Conservation (phyloP, 179 eudicot species). For the Gypsophila paniculata region DNA sequence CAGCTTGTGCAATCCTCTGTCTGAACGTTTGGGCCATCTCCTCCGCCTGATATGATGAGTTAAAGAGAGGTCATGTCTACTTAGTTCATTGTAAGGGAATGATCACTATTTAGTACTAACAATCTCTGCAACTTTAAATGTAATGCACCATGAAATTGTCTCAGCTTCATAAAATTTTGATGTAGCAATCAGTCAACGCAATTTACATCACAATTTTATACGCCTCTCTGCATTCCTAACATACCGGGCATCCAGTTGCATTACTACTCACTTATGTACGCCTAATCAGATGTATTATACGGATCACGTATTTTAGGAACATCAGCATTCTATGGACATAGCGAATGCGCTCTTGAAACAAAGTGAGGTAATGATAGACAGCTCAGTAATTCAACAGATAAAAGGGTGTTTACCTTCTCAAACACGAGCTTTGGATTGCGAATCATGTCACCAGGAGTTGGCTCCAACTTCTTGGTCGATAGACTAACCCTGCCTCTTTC, state of each 20-base stretch:
- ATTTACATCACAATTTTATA: neutral
- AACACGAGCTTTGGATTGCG: conserved; percentile 95
- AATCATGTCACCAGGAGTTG: conserved; percentile 99
- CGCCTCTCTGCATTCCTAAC: too few relatives aligned
- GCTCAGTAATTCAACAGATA: too few relatives aligned
- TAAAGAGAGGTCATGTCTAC: conserved; percentile 3
- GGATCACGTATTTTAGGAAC: too few relatives aligned
- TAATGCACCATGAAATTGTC: neutral
- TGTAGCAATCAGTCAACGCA: too few relatives aligned
- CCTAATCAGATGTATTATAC: too few relatives aligned
- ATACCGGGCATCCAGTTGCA: too few relatives aligned
- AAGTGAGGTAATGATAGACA: too few relatives aligned
- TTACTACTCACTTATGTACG: too few relatives aligned
- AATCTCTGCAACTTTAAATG: neutral
- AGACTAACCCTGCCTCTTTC: conserved; percentile 98
- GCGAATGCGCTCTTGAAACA: too few relatives aligned
- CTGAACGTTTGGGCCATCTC: conserved; percentile 99
- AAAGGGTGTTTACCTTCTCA: conserved; percentile 67
- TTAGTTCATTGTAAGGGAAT: neutral
- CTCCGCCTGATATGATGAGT: conserved; percentile 62
- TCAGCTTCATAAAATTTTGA: too few relatives aligned
- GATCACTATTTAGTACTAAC: neutral
- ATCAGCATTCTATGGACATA: too few relatives aligned
- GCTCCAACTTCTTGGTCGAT: conserved; percentile 96
- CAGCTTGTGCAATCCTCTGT: conserved; percentile 99